Evolutionary conservation across 2,329 filamentous ascomycete species (phyloP).

Genomic region (Penicillium sp.): DNA sequence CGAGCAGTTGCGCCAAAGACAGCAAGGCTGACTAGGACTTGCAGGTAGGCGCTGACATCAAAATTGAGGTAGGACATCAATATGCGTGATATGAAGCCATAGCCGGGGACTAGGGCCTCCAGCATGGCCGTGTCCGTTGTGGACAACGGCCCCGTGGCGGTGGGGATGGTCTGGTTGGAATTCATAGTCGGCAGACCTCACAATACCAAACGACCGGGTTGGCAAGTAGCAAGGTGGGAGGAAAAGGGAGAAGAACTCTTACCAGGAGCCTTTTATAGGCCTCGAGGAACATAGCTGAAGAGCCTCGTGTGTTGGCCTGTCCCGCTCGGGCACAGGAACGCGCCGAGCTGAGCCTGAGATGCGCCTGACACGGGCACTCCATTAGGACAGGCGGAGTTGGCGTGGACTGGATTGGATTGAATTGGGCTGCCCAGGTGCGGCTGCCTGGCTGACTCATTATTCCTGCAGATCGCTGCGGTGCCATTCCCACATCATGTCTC

Average conservation of each 20-base stretch:
- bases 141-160: slow-evolving; percentile 10
- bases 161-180: slow-evolving; percentile 14
- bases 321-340: neutral
- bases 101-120: slow-evolving; percentile 65
- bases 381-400: too few species aligned
- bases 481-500: neutral
- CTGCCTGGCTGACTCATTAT: slow-evolving; percentile 8
- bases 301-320: slow-evolving; percentile 5
- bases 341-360: neutral
- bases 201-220: neutral
- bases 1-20: slow-evolving; percentile 52
- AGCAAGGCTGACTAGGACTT: slow-evolving; percentile 53
- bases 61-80: slow-evolving; percentile 58
- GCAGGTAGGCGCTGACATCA: slow-evolving; percentile 63
- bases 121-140: slow-evolving; percentile 39
- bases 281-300: neutral
- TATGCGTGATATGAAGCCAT: slow-evolving; percentile 55
- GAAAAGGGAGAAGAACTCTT: neutral
- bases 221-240: neutral
- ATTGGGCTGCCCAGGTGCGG: neutral
- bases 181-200: slow-evolving; percentile 13
- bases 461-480: neutral
- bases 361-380: neutral
- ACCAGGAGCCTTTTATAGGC: neutral
- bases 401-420: neutral